Evolutionary conservation across 2,329 filamentous ascomycete genomes (phyloP), one percentile per base, ranked within the genome.

Genomic region (Alternaria brassicicola): DNA sequence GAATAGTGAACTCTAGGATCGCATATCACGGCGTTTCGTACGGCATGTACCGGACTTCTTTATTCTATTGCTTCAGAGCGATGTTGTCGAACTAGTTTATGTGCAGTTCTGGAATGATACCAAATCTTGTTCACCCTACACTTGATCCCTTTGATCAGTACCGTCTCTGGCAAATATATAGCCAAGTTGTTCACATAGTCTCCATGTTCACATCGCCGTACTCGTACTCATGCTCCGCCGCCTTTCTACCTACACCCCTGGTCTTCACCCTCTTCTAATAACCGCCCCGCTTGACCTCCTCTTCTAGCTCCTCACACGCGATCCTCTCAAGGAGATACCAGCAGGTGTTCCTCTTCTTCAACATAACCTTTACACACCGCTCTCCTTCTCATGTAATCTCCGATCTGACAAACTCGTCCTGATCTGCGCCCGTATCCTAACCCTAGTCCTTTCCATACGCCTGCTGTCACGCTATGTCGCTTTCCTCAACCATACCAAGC

Each of bases 11-110:
- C n/a, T 21, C 5, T 15, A 10, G 43, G 35, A 19, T 46, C 33
- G 59, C 61, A 63, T 57, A 50, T 33, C 12, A 43, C n/a, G 61
- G 63, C 63, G 61, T 64, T 58, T 41, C 19, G 33, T 21, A 47
- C 23, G 47, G 25, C n/a, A n/a, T n/a, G n/a, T n/a, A n/a, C n/a
- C n/a, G n/a, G n/a, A n/a, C n/a, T n/a, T n/a, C n/a, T 31, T n/a
- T n/a, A 25, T 35, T 13, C 33, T 25, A 47, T 19, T 30, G n/a
- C 7, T 33, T 23, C 35, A 47, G 19, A 47, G 30, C n/a, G 15
- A 26, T 36, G 23, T 17, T 38, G 41, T 52, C 39, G 3, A 28
- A 31, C 8, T 28, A 21, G 26, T 36, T 36, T 45, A 26, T 6
- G 35, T 41, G 33, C 19, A 19, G 25, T 54, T 61, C 45, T 38